Base-by-base conservation (phyloP, 441 rosid species). In the Hura crepitans region DNA sequence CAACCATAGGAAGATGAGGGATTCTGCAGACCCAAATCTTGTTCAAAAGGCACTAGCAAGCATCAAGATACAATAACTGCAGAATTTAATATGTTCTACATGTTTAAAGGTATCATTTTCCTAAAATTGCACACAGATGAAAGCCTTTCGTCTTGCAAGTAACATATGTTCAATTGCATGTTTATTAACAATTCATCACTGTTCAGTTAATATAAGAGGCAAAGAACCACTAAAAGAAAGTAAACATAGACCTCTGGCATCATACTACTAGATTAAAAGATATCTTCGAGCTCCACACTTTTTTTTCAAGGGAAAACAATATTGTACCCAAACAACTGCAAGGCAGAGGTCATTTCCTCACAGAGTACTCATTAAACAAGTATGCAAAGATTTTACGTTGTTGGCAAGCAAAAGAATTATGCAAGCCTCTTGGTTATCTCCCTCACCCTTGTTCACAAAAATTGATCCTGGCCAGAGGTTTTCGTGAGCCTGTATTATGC, bases 401-500 rank as follows among this genome's bases (percentile, higher is more conserved):
- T 47, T 54, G 47, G 69, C 61, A 42, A 42, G 72, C 71, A 61
- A 65, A 28, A 69, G 72, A 69, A 66, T 5, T 64, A 30, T 62
- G 65, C 33, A 50, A 63, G 28, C 62, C 69, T 45, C 22, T 47
- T 35, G 49, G 51, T 42, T 30, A 61, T 28, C 49, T 61, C 28
- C 56, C 73, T 80, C 65, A 89, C 98, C 98, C 71, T 77, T 84
- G 72, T 87, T 91, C 68, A 89, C 74, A 63, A 84, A 82, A 75
- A 93, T 66, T 65, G 95, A 85, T 79, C 96, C 98, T 1, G 92
- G 86, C 37, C 82, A 90, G 62, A 93, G 91, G 81, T 88, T 89
- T 73, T 90, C 88, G 63, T 93, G 98, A 85, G 98, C 98, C 79
- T 85, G 86, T 54, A 89, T 75, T 65, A 89, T 89, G 80, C 88